Evolutionary conservation across 257 asterid genomes (phyloP), one percentile per base, ranked within the genome.

Genomic region (Primulina tabacum): DNA sequence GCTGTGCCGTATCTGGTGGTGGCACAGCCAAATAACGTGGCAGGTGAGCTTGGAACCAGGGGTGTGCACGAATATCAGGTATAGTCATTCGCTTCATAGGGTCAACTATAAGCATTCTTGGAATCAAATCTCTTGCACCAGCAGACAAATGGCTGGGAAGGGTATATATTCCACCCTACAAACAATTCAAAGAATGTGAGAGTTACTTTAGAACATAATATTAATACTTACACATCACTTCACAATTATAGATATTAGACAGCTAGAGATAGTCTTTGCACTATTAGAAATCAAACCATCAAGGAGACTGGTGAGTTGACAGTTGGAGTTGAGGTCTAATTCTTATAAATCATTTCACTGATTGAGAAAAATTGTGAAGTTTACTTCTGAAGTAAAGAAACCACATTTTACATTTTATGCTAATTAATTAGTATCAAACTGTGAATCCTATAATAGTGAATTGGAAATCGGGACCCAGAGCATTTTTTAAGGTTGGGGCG

Each of bases 21-120:
- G 97, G 88, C 62, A 94, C 99, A 60, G 99, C 96, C 71, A 94
- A 84, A 79, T 94, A 94, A 69, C 97, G 96, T 14, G 99, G 97
- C 65, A 94, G 81, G 78, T 83, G 99, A 78, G 96, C 90, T 80
- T 85, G 90, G 81, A 94, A 94, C 99, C 99, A 94, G n/a, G 88
- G 88, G 83, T 89, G 99, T 34, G 82, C 80, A 72, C 97, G 99
- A 73, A 94, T 89, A 78, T 94, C 99, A 38, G 99, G 95, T 72
- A 94, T 91, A 38, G 92, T 94, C 80, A 94, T 88, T 68, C 99
- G 86, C 80, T 94, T 94, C 92, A 89, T 94, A 8, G 99, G 97
- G 70, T 94, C 97, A 21, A 94, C 99, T 37, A 89, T 78, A 75
- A 94, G 99, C 99, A 94, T 87, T 77, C 96, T 85, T 33, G 97